Conservation (phyloP, 164 flowering plant species). For the Vitis rotundifolia region DNA sequence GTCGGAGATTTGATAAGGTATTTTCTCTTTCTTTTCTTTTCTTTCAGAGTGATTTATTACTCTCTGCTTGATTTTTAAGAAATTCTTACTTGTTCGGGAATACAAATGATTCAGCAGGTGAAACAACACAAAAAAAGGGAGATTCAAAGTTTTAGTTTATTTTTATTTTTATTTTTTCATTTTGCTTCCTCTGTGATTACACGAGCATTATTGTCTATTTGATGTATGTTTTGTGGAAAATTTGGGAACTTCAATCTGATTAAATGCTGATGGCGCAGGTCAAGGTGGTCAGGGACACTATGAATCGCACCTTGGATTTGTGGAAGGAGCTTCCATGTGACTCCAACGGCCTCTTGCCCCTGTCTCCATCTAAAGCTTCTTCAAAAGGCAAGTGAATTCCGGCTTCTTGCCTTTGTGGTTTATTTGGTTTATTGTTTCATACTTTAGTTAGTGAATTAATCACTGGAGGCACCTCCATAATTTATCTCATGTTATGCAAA, state of each 20-base stretch:
- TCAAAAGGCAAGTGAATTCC: constrained; percentile 44
- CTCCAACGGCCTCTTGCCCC: constrained; percentile 40
- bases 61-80: background rate
- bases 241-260: background rate
- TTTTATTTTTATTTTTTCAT: no score
- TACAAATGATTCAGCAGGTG: no score
- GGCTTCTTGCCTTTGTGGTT: background rate
- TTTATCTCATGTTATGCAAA: background rate
- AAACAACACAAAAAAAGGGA: no score
- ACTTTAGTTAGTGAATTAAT: background rate
- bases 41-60: background rate
- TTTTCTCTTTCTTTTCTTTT: background rate
- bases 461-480: no score
- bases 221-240: background rate
- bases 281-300: constrained; percentile 78
- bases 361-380: constrained; percentile 51
- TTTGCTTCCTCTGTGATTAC: no score
- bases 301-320: constrained; percentile 62
- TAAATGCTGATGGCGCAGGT: constrained; percentile 37
- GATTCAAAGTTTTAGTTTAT: no score
- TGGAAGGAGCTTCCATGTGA: constrained; percentile 72
- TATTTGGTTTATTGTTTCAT: no score
- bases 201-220: background rate
- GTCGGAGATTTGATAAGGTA: constrained; percentile 85
- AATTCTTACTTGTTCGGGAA: background rate